These are phyloP conservation scores for Durusdinium trenchii DNA, from an alignment of 73 alveolate species.

Conservation along the genomic window DNA sequence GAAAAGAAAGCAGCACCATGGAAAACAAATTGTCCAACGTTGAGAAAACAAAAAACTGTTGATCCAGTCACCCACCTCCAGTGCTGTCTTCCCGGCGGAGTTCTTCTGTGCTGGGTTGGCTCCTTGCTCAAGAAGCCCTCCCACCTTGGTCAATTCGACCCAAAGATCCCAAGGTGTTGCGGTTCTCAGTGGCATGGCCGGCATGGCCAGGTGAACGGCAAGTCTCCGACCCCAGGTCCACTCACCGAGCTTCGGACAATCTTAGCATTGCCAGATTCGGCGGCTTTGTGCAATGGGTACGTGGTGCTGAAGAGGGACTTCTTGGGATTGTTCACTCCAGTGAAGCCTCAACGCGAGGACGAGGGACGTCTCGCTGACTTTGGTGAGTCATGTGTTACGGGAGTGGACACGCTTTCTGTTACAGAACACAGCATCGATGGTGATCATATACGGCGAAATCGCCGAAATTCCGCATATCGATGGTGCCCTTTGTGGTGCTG, in stretches of 20 bases:
- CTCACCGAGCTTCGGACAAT: slow-evolving; percentile 15
- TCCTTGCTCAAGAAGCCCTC: slow-evolving; percentile 73
- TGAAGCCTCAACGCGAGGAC: slow-evolving; percentile 27
- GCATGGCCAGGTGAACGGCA: no score
- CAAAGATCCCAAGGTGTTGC: neutral
- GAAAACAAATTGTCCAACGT: neutral
- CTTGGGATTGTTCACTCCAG: slow-evolving; percentile 79
- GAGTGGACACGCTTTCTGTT: no score
- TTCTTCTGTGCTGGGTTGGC: slow-evolving; percentile 88
- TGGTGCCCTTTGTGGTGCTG: no score
- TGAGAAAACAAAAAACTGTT: neutral
- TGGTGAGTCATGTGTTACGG: no score
- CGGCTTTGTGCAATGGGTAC: slow-evolving; percentile 84
- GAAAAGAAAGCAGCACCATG: neutral
- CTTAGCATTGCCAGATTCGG: slow-evolving; percentile 79
- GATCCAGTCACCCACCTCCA: neutral
- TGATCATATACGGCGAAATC: no score
- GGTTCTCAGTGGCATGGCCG: neutral
- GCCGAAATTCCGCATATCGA: no score
- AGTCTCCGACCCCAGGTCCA: neutral
- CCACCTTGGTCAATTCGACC: slow-evolving; percentile 4
- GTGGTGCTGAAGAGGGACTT: slow-evolving; percentile 90
- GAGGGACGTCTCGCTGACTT: neutral
- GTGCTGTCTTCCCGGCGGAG: slow-evolving; percentile 81
- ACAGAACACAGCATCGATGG: no score